These are phyloP conservation scores for Aristolochia fimbriata DNA, from an alignment of 164 flowering plant genomes.

Conservation along the genomic window DNA sequence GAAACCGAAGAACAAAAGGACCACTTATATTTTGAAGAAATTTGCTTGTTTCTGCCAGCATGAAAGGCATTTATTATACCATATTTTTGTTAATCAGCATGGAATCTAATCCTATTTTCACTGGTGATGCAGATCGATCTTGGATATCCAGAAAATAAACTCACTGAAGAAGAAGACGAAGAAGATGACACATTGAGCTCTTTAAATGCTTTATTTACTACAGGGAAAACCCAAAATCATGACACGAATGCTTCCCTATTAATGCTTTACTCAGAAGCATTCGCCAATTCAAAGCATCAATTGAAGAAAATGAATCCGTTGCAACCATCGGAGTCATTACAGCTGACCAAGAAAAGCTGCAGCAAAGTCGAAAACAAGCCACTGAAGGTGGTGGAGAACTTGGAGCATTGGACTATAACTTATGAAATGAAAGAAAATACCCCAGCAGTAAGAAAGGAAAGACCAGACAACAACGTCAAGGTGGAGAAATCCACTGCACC, in stretches of 20 bases:
- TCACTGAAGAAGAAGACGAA: not conserved
- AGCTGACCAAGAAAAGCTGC: not conserved
- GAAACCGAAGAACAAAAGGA: too few relatives aligned
- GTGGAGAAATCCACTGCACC: slow-evolving; percentile 1
- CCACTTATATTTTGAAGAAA: too few relatives aligned
- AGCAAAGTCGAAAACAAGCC: not conserved
- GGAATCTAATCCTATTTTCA: not conserved
- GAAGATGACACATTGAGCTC: not conserved
- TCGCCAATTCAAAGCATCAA: not conserved
- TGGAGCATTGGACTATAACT: not conserved
- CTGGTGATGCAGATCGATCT: too few relatives aligned
- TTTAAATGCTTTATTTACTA: not conserved
- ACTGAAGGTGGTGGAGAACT: not conserved
- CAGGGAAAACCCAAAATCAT: not conserved
- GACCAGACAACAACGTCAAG: not conserved
- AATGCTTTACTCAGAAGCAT: not conserved
- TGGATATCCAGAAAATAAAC: not conserved
- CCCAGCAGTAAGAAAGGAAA: not conserved
- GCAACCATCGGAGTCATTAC: not conserved
- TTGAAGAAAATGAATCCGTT: not conserved
- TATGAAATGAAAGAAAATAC: slow-evolving; percentile 8
- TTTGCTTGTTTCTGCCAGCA: not conserved
- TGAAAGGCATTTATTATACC: not conserved
- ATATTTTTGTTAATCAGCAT: too few relatives aligned
- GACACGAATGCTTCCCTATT: not conserved